These are phyloP conservation scores for Candida broadrunensis DNA, from an alignment of 805 yeast species.

Conservation along the genomic window DNA sequence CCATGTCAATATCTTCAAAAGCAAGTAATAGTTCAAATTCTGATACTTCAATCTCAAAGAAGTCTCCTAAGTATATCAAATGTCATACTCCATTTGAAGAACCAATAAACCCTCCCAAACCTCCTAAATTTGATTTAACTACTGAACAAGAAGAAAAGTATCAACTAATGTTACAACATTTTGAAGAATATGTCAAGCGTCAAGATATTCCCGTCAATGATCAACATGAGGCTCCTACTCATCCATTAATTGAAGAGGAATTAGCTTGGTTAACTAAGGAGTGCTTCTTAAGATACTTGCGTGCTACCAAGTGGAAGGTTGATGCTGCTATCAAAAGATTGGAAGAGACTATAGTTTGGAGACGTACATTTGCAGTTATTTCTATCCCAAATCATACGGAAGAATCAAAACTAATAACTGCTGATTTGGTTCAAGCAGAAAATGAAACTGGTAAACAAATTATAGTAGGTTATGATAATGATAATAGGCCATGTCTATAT, in stretches of 20 bases:
- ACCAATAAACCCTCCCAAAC: conserved; percentile 32
- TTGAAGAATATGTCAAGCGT: conserved; percentile 19
- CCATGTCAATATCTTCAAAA: conserved; percentile 16
- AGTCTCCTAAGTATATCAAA: conserved; percentile 23
- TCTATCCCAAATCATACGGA: conserved; percentile 24
- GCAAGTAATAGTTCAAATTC: conserved; percentile 5
- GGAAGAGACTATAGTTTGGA: conserved; percentile 50
- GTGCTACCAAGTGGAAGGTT: conserved; percentile 51
- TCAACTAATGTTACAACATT: conserved; percentile 25
- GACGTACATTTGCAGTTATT: conserved; percentile 51
- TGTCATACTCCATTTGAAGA: conserved; percentile 37
- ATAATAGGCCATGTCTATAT: conserved; percentile 51
- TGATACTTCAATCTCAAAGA: not conserved
- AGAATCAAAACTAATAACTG: conserved; percentile 28
- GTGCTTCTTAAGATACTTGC: conserved; percentile 48
- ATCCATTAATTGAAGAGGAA: conserved; percentile 29
- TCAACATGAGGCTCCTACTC: conserved; percentile 15
- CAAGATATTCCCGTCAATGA: conserved; percentile 29
- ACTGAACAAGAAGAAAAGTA: conserved; percentile 31
- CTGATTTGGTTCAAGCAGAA: conserved; percentile 45
- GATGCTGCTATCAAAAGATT: conserved; percentile 43
- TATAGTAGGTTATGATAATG: conserved; percentile 53
- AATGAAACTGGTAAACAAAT: conserved; percentile 53
- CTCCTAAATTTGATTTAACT: conserved; percentile 27
- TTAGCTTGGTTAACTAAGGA: conserved; percentile 49